Conservation (phyloP, 768 basidiomycete genomes). For the Kwoniella bestiolae region DNA sequence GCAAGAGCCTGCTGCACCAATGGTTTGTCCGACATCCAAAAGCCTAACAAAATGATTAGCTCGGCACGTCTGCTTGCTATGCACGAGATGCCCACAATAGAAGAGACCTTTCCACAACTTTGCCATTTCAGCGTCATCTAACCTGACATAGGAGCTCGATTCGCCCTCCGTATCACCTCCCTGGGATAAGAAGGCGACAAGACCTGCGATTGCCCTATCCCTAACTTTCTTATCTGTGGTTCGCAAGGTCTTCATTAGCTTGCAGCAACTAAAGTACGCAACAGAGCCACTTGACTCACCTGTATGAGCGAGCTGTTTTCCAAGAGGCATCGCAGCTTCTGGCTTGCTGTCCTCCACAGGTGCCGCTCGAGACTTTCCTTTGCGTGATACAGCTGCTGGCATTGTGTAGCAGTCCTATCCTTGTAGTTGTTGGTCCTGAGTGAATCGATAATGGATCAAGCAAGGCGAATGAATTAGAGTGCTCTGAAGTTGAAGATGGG, state of each 20-base stretch:
- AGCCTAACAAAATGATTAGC: constrained; percentile 65
- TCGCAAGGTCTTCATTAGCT: neutral
- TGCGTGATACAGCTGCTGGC: constrained; percentile 25
- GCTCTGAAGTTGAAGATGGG: no score
- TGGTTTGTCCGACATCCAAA: constrained; percentile 99
- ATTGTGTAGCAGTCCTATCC: no score
- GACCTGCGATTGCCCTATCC: constrained; percentile 83
- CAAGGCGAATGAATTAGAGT: no score
- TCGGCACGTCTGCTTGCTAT: no score
- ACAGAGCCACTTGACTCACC: constrained; percentile 62
- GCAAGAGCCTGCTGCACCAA: constrained; percentile 92
- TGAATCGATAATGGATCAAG: no score
- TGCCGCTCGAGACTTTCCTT: constrained; percentile 39
- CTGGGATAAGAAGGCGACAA: constrained; percentile 75
- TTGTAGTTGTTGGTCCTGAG: no score
- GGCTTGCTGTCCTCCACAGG: constrained; percentile 22
- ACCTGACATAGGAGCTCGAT: constrained; percentile 57
- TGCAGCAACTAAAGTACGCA: neutral
- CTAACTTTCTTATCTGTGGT: constrained; percentile 81
- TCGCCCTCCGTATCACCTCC: constrained; percentile 36
- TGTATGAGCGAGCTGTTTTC: constrained; percentile 88
- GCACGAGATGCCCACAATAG: constrained; percentile 81
- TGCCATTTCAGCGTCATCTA: constrained; percentile 77
- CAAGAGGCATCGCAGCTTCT: constrained; percentile 67
- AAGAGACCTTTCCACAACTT: constrained; percentile 98